A percentile compares a stretch with the other conserved stretches of the same genome.
Conservation (phyloP, 257 asterid species). For the Cordia subcordata region DNA sequence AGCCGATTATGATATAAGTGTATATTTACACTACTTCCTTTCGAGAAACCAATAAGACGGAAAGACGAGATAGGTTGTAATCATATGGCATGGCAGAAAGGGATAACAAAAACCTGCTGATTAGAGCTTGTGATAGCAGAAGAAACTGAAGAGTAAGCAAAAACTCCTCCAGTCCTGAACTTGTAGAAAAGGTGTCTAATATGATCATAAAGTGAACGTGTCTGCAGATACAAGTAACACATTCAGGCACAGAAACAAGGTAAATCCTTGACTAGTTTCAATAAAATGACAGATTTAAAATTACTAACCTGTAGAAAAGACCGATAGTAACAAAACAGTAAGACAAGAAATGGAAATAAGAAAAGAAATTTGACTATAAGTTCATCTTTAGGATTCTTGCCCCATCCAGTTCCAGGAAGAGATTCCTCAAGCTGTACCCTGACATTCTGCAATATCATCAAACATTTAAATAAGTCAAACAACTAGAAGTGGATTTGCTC, state of each 20-base stretch:
- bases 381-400: conserved; percentile 70
- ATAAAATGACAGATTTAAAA: conserved; percentile 13
- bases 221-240: conserved; percentile 39
- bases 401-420: conserved; percentile 92
- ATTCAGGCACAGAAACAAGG: conserved; percentile 15
- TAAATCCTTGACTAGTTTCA: conserved; percentile 6
- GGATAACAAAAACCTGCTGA: conserved; percentile 62
- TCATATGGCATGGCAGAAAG: not conserved
- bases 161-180: conserved; percentile 65
- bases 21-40: too few species aligned
- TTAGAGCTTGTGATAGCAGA: conserved; percentile 56
- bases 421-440: conserved; percentile 73
- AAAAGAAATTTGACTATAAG: conserved; percentile 60
- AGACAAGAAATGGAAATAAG: conserved; percentile 63
- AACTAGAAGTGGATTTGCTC: not conserved
- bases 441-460: conserved; percentile 52
- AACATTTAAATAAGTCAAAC: conserved; percentile 7
- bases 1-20: too few species aligned
- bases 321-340: conserved; percentile 65
- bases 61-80: not conserved
- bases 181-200: conserved; percentile 73
- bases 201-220: conserved; percentile 67
- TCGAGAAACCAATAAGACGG: not conserved
- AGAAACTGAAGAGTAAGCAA: conserved; percentile 63
- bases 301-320: conserved; percentile 67